Conservation (phyloP, 2,329 filamentous ascomycete genomes). For the Dissoconium aciculare region DNA sequence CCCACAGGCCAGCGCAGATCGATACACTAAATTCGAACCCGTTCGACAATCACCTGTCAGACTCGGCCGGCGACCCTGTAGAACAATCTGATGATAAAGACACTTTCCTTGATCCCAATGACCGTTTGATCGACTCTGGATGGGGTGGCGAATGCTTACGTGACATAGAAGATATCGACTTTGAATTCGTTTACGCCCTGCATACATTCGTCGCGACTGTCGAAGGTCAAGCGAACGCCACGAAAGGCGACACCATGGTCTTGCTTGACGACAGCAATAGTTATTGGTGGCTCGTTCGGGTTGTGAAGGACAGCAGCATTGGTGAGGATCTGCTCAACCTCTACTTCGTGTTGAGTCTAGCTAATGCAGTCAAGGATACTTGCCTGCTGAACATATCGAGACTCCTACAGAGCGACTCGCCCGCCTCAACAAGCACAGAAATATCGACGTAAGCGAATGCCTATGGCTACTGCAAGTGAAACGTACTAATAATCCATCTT, state of each 20-base stretch:
- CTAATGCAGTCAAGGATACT: slow-evolving; percentile 50
- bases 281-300: slow-evolving; percentile 97
- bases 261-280: slow-evolving; percentile 96
- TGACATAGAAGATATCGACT: slow-evolving; percentile 95
- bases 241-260: slow-evolving; percentile 98
- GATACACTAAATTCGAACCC: too few species aligned
- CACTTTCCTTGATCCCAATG: slow-evolving; percentile 41
- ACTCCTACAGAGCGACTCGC: slow-evolving; percentile 90
- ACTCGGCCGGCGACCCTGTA: too few species aligned
- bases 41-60: too few species aligned
- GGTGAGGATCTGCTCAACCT: slow-evolving; percentile 32
- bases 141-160: slow-evolving; percentile 78
- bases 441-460: slow-evolving; percentile 87
- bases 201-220: slow-evolving; percentile 97
- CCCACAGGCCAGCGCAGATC: too few species aligned
- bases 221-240: slow-evolving; percentile 94
- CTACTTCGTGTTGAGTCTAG: not conserved
- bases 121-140: slow-evolving; percentile 53
- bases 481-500: slow-evolving; percentile 1
- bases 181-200: slow-evolving; percentile 96
- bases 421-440: slow-evolving; percentile 90
- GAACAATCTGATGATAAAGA: slow-evolving; percentile 54
- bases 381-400: slow-evolving; percentile 95
- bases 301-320: slow-evolving; percentile 96
- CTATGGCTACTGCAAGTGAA: not conserved